phyloP scores from a whole-genome alignment of 2,329 filamentous ascomycete species.

The Ceratocystis huliohia region DNA sequence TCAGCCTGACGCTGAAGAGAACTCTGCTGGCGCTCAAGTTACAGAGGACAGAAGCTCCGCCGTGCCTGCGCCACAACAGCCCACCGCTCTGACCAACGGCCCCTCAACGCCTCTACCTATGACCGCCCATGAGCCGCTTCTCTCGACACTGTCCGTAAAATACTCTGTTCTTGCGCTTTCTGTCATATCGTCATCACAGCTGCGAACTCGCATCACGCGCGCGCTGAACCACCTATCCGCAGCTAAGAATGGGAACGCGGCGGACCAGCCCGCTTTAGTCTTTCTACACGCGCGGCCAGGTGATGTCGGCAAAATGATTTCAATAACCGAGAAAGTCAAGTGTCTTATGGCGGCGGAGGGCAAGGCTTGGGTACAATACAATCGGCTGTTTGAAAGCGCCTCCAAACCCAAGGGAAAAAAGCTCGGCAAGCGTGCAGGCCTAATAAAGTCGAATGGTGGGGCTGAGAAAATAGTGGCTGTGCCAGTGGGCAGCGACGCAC shows the following conservation, averaged over 20 bases:
- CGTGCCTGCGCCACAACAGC: slow-evolving; percentile 1
- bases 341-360: slow-evolving; percentile 38
- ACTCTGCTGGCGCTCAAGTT: not conserved
- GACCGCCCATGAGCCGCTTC: not conserved
- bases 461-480: not conserved
- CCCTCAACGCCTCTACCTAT: slow-evolving; percentile 10
- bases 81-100: slow-evolving; percentile 7
- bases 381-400: slow-evolving; percentile 40
- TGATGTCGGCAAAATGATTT: slow-evolving; percentile 53
- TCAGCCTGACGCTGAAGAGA: not conserved
- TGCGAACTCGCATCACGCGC: slow-evolving; percentile 40
- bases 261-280: slow-evolving; percentile 26
- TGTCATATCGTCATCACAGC: slow-evolving; percentile 48
- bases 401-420: slow-evolving; percentile 22
- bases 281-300: slow-evolving; percentile 39
- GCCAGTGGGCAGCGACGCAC: not conserved
- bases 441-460: not conserved
- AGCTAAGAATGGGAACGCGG: slow-evolving; percentile 22
- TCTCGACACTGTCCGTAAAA: slow-evolving; percentile 12
- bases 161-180: slow-evolving; percentile 41
- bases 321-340: slow-evolving; percentile 53
- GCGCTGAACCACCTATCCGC: slow-evolving; percentile 34
- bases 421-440: not conserved
- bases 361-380: slow-evolving; percentile 44
- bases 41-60: not conserved